Evolutionary conservation across 176 grass and related monocot species (phyloP).

Genomic region (Miscanthus lutarioriparius): DNA sequence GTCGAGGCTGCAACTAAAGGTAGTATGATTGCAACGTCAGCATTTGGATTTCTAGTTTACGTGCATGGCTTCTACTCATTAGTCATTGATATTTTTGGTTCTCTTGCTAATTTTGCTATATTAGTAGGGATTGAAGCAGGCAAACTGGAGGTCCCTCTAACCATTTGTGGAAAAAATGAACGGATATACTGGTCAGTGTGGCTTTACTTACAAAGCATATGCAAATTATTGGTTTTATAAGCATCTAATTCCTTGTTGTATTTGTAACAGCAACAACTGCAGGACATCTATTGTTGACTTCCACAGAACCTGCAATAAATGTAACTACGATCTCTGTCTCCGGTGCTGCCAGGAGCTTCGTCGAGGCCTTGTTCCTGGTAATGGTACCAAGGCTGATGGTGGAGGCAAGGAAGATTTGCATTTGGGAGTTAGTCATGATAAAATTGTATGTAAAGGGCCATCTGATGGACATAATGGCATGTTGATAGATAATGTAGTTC

Average conservation of each 20-base stretch:
- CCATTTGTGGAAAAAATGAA: conserved; percentile 21
- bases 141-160: conserved; percentile 40
- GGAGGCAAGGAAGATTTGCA: conserved; percentile 30
- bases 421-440: not conserved
- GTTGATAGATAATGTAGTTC: not conserved
- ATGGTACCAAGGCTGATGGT: not conserved
- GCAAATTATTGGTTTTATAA: not conserved
- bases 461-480: not conserved
- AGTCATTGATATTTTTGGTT: not conserved
- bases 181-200: conserved; percentile 71
- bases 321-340: conserved; percentile 75
- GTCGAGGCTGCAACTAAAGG: conserved; percentile 65
- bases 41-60: not conserved
- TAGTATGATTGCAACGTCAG: conserved; percentile 20
- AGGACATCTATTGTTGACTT: conserved; percentile 84
- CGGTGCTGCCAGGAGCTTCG: conserved; percentile 68
- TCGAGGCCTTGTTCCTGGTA: conserved; percentile 29
- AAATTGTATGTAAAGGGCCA: not conserved
- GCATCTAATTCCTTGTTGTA: not conserved
- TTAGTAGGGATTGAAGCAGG: conserved; percentile 42
- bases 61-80: not conserved
- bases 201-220: not conserved
- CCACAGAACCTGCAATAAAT: conserved; percentile 66
- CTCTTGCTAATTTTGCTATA: not conserved
- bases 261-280: conserved; percentile 63